Base-by-base conservation (phyloP, 306 rosid species). In the Elaeagnus macrophylla region DNA sequence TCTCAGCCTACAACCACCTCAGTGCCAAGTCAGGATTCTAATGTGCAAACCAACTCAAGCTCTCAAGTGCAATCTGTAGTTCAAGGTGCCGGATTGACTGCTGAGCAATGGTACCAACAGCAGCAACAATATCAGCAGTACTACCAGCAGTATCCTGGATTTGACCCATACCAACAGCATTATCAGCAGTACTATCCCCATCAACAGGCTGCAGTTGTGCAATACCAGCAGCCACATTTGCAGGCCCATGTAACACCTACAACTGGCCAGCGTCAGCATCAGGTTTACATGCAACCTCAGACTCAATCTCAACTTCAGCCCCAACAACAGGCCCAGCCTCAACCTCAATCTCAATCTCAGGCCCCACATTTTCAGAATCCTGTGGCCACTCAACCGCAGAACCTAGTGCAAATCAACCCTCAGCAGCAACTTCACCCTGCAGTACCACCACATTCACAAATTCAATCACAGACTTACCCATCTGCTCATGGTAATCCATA, bases 81-180 rank as follows among this genome's bases (percentile, higher is more conserved):
- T 44, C 87, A 84, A 67, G 65, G 77, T 60, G 81, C 37, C 60
- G 80, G 48, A 59, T 79, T 76, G 7, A 82, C 80, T 37, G 57
- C 89, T 46, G 99, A 87, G 51, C 96, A 87, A 67, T 93, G 89
- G 96, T 82, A 84, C 70, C 97, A 89, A 39, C 73, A 77, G 70
- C 97, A 89, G 60, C 95, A 85, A 64, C 94, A 81, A 56, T 86
- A 85, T 77, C 95, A 83, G 53, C 95, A 83, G 72, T 86, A 83
- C 67, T 86, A 90, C 60, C 97, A 86, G 74, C 97, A 86, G 56
- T 86, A 83, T 58, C 88, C 94, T 53, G 95, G 97, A 54, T 84
- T 81, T 78, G 95, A 90, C 69, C 85, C 82, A 38, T 83, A 79
- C 59, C 95, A 86, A 66, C 97, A 81, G 73, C 94, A 87, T 37